A percentile compares a stretch with the other conserved stretches of the same genome.
Evolutionary conservation across 176 grass and related monocot genomes (phyloP).

Genomic region (Oropetium thomaeum): DNA sequence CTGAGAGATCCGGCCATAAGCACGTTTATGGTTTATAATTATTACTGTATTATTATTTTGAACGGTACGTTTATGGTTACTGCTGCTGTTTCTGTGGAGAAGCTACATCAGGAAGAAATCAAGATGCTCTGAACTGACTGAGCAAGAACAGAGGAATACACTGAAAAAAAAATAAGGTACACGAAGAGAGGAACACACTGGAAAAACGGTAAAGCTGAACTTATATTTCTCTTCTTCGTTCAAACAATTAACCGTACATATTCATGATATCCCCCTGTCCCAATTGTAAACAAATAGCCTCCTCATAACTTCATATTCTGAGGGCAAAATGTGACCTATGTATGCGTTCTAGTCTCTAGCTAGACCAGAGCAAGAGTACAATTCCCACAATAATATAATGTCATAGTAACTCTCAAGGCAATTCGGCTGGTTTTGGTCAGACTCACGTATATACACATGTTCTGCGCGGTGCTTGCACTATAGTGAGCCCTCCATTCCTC

Average conservation of each 20-base stretch:
- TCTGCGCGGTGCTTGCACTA: too few relatives aligned
- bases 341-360: conserved; percentile 9
- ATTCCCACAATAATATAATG: background rate
- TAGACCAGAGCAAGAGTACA: conserved; percentile 27
- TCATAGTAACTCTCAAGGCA: too few relatives aligned
- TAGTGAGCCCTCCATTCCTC: too few relatives aligned
- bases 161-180: background rate
- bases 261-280: background rate
- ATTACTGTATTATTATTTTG: too few relatives aligned
- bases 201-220: background rate
- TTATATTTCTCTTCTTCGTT: background rate
- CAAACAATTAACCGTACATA: conserved; percentile 7
- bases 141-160: background rate
- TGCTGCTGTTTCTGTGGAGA: background rate
- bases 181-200: too few relatives aligned
- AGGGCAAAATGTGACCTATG: conserved; percentile 21
- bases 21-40: too few relatives aligned
- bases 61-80: too few relatives aligned
- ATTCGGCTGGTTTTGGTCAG: conserved; percentile 16
- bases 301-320: conserved; percentile 14
- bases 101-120: background rate
- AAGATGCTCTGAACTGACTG: background rate
- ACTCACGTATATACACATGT: conserved; percentile 25
- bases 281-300: conserved; percentile 3
- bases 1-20: too few relatives aligned